Evolutionary conservation across 2,329 filamentous ascomycete genomes (phyloP), one percentile per base, ranked within the genome.

Genomic region (Sporothrix mexicana): DNA sequence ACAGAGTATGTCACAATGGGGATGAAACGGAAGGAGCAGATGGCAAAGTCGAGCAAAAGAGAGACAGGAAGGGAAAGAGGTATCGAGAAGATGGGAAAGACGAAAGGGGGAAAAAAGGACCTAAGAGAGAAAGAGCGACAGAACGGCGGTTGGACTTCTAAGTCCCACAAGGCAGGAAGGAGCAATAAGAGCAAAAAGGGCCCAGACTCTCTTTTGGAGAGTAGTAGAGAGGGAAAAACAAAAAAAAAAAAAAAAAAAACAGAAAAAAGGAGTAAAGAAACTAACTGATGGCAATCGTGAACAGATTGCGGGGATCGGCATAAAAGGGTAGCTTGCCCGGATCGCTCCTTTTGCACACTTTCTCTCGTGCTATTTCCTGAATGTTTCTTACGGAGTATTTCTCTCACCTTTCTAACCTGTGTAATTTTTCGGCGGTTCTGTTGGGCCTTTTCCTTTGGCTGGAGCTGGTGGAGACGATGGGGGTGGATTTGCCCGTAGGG

Each of bases 251-350:
- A 25, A 67, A 62, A 13, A 25, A 59, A 23, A 7, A 45, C 43
- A 4, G 51, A 53, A n/a, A n/a, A n/a, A n/a, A n/a, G n/a, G n/a
- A n/a, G n/a, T n/a, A n/a, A n/a, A n/a, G 13, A 55, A 55, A n/a
- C n/a, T n/a, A 10, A 10, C 47, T 23, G 49, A n/a, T 59, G 57
- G 57, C 57, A 57, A 47, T 71, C 43, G 69, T 47, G 17, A 57
- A 55, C 57, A 13, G 59, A 71, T 30, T 71, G 70, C 59, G 70
- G 70, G 70, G 70, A 66, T 57, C 47, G 30, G 59, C 47, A 57
- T 41, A 45, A 61, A 51, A 64, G 30, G 20, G 17, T 71, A 66
- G 69, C 69, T 53, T 55, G 41, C 67, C 67, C 53, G 41, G 69
- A 57, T 49, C 69, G 43, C 43, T 61, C 41, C 41, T 49, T 30